Conservation (phyloP, 1,284 basidiomycete genomes). For the Cystobasidium pallidum region DNA sequence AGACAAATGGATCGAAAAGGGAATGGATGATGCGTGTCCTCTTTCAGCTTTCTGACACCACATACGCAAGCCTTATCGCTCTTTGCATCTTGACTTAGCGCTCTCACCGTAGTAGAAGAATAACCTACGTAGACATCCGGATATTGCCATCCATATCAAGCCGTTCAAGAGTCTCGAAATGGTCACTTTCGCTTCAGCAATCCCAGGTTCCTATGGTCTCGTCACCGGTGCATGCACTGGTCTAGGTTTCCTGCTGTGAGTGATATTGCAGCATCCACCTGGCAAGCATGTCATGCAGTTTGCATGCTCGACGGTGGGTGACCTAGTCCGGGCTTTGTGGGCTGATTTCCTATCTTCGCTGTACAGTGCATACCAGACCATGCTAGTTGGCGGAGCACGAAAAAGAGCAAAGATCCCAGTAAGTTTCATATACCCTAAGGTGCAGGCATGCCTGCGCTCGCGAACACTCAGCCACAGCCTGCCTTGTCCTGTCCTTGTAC, state of each 20-base stretch:
- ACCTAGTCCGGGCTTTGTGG: not conserved
- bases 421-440: not conserved
- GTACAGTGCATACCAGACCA: constrained; percentile 30
- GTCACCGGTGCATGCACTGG: constrained; percentile 17
- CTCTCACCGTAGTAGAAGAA: not conserved
- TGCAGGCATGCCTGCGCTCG: too few species aligned
- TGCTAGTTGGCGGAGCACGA: constrained; percentile 22
- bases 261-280: not conserved
- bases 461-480: too few species aligned
- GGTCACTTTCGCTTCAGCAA: constrained; percentile 24
- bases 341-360: not conserved
- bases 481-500: not conserved
- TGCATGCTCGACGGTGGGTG: too few species aligned
- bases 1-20: not conserved
- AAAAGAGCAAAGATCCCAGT: constrained; percentile 35
- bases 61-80: not conserved
- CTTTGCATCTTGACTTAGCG: not conserved
- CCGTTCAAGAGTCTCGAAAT: not conserved
- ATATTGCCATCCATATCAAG: not conserved
- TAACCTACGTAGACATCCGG: not conserved
- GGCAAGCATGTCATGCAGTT: too few species aligned
- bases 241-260: constrained; percentile 23
- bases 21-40: constrained; percentile 2
- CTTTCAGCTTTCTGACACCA: not conserved
- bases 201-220: constrained; percentile 22